Evolutionary conservation across 2,329 filamentous ascomycete genomes (phyloP).

Genomic region (Cadophora malorum): DNA sequence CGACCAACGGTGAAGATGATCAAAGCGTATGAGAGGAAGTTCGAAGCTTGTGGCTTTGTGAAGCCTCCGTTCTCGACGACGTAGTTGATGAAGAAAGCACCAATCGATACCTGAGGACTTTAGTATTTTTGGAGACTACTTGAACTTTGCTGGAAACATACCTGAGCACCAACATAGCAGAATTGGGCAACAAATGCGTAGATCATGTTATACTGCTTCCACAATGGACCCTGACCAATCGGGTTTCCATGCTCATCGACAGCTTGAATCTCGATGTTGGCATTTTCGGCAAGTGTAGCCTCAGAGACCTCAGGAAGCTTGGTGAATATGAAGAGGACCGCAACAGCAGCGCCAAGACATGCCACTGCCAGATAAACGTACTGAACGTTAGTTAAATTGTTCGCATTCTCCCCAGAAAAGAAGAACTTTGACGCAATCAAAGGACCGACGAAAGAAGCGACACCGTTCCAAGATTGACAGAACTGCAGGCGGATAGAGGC

Average conservation of each 20-base stretch:
- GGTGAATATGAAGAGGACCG: conserved; percentile 70
- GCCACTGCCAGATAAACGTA: conserved; percentile 85
- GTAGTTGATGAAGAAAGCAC: conserved; percentile 77
- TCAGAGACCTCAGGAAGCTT: conserved; percentile 67
- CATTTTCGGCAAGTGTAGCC: conserved; percentile 47
- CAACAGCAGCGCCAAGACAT: conserved; percentile 72
- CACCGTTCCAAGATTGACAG: conserved; percentile 76
- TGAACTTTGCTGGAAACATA: neutral
- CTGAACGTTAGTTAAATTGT: conserved; percentile 79
- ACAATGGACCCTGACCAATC: conserved; percentile 58
- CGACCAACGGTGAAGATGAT: conserved; percentile 75
- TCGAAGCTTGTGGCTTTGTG: conserved; percentile 60
- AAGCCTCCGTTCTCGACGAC: conserved; percentile 63
- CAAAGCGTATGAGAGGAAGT: conserved; percentile 77
- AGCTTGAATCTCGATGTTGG: conserved; percentile 50
- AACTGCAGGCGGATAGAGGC: conserved; percentile 77
- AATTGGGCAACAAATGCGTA: conserved; percentile 80
- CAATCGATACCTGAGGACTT: conserved; percentile 57
- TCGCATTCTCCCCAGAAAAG: conserved; percentile 61
- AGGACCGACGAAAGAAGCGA: conserved; percentile 75
- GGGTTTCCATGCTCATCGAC: conserved; percentile 59
- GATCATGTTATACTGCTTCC: conserved; percentile 77
- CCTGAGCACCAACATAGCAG: conserved; percentile 73
- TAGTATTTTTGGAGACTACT: too few relatives aligned
- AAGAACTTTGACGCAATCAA: conserved; percentile 78